A percentile compares a stretch with the other conserved stretches of the same genome.
These are phyloP conservation scores for Turnera subulata DNA, from an alignment of 345 rosid species.

Conservation along the genomic window DNA sequence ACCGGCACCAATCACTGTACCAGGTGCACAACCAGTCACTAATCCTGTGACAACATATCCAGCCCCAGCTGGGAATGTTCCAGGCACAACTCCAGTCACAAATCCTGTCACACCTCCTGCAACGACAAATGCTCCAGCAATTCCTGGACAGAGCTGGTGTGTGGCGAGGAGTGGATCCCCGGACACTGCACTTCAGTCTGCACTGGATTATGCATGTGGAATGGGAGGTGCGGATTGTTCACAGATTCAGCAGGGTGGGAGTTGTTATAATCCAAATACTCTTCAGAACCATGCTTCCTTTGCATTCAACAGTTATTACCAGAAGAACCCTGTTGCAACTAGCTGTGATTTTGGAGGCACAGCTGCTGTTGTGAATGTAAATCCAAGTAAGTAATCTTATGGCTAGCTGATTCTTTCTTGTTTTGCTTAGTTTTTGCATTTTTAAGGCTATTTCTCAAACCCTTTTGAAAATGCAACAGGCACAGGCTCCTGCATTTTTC, in stretches of 20 bases:
- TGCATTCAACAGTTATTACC: constrained; percentile 95
- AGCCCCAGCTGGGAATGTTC: constrained; percentile 45
- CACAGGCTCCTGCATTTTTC: constrained; percentile 71
- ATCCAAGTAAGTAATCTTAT: constrained; percentile 70
- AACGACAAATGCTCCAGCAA: constrained; percentile 52
- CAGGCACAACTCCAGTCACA: constrained; percentile 36
- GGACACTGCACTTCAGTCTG: constrained; percentile 55
- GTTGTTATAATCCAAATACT: constrained; percentile 64
- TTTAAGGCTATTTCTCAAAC: constrained; percentile 1
- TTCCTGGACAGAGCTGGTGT: constrained; percentile 87
- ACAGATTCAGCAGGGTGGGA: constrained; percentile 76
- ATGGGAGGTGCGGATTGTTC: constrained; percentile 83
- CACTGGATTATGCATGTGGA: constrained; percentile 94
- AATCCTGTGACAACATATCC: constrained; percentile 74
- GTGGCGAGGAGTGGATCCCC: constrained; percentile 63
- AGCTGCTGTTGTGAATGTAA: constrained; percentile 48
- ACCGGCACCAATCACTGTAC: constrained; percentile 50
- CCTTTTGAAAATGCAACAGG: constrained; percentile 39
- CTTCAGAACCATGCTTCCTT: constrained; percentile 82
- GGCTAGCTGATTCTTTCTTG: neutral
- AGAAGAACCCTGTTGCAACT: constrained; percentile 66
- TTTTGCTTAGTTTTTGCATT: neutral
- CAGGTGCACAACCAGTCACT: constrained; percentile 52
- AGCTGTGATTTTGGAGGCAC: constrained; percentile 92
- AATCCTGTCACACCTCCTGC: constrained; percentile 58